Percentiles rank a stretch among this genome's conserved stretches.
Evolutionary conservation across 2,329 filamentous ascomycete genomes (phyloP).

Genomic region (Sporothrix curviconia): DNA sequence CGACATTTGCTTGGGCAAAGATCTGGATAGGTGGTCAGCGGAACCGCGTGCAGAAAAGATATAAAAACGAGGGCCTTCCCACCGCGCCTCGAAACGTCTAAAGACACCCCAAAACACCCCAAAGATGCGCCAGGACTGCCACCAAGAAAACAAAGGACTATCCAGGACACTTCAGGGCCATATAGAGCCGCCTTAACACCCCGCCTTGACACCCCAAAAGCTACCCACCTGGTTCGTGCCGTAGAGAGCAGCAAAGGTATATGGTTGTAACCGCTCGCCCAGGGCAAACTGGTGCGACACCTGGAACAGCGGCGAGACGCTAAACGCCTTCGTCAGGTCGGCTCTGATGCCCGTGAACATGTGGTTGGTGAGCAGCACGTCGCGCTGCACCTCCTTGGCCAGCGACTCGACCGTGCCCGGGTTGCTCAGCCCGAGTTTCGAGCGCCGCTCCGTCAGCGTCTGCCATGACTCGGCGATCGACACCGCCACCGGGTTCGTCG

Average conservation of each 20-base stretch:
- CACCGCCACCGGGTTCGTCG: conserved; percentile 65
- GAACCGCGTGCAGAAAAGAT: too few species aligned
- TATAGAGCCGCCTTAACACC: too few species aligned
- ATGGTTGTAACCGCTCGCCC: conserved; percentile 87
- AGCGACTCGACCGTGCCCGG: conserved; percentile 84
- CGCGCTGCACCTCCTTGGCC: conserved; percentile 85
- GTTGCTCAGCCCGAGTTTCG: conserved; percentile 81
- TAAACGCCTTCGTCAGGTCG: conserved; percentile 94
- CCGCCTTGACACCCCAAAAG: too few species aligned
- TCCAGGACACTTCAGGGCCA: too few species aligned
- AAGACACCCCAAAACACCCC: too few species aligned
- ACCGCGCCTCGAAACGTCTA: not conserved
- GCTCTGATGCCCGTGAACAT: conserved; percentile 95
- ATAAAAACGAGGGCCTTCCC: not conserved
- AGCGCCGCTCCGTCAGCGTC: conserved; percentile 78
- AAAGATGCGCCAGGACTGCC: too few species aligned
- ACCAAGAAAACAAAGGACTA: too few species aligned
- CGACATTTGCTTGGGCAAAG: conserved; percentile 91
- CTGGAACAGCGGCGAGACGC: conserved; percentile 89
- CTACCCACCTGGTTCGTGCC: conserved; percentile 90
- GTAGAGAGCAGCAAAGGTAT: conserved; percentile 90
- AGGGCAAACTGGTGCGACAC: conserved; percentile 95
- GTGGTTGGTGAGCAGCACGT: conserved; percentile 92
- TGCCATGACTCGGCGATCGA: conserved; percentile 70
- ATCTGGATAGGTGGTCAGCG: conserved; percentile 51